phyloP scores from a whole-genome alignment of 768 basidiomycete genomes.

The Boletus vinaceobasis region DNA sequence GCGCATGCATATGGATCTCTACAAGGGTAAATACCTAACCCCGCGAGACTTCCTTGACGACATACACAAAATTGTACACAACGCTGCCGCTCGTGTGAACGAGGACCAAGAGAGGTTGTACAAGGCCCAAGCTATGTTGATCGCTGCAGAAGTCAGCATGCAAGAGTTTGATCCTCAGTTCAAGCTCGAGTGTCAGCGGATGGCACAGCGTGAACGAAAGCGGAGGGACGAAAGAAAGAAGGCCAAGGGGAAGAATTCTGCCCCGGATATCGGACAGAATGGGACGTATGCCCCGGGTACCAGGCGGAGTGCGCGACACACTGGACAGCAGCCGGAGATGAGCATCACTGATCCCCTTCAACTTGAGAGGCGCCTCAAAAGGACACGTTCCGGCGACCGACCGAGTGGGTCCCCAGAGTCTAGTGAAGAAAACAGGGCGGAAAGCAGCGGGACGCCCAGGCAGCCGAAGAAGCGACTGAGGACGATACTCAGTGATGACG shows the following conservation, averaged over 20 bases:
- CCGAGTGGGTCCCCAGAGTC: constrained; percentile 45
- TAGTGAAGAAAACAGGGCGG: constrained; percentile 46
- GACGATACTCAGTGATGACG: constrained; percentile 42
- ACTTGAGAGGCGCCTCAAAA: constrained; percentile 72
- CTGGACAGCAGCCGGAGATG: constrained; percentile 69
- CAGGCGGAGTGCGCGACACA: constrained; percentile 69
- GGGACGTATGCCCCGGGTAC: constrained; percentile 46
- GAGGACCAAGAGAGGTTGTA: constrained; percentile 74
- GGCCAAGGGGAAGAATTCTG: constrained; percentile 32
- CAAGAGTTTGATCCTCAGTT: constrained; percentile 82
- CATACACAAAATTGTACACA: constrained; percentile 76
- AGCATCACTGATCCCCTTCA: constrained; percentile 70
- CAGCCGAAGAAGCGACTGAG: constrained; percentile 56
- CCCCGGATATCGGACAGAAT: constrained; percentile 27
- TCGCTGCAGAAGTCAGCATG: constrained; percentile 79
- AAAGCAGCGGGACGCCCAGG: constrained; percentile 31
- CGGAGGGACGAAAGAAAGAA: constrained; percentile 50
- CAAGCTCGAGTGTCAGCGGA: constrained; percentile 78
- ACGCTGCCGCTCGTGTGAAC: constrained; percentile 52
- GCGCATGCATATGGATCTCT: constrained; percentile 81
- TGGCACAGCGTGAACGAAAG: constrained; percentile 74
- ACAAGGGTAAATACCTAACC: constrained; percentile 81
- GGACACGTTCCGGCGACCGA: constrained; percentile 59
- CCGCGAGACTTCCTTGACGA: constrained; percentile 86
- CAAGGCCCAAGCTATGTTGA: constrained; percentile 87